Evolutionary conservation across 345 rosid genomes (phyloP).

Genomic region (Punica granatum): DNA sequence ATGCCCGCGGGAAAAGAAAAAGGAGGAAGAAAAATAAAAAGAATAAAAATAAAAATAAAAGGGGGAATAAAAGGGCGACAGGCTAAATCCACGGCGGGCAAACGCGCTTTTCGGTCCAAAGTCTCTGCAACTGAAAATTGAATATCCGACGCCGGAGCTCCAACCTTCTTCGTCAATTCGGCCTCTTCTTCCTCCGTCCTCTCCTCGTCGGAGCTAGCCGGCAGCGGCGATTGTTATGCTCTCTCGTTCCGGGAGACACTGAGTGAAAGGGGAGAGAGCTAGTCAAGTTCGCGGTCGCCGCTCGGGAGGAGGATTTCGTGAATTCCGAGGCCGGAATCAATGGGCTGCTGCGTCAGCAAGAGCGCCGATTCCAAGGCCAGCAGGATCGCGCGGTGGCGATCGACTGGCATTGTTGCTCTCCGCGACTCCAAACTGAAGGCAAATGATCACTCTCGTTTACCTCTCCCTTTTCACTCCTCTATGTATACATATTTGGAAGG

Average conservation of each 20-base stretch:
- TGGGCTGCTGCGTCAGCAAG: constrained; percentile 84
- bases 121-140: background rate
- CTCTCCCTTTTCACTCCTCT: background rate
- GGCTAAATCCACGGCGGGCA: background rate
- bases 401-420: constrained; percentile 87
- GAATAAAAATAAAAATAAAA: too few species aligned
- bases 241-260: background rate
- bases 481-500: background rate
- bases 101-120: background rate
- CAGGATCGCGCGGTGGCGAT: constrained; percentile 81
- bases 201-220: background rate
- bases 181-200: background rate
- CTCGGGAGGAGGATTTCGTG: background rate
- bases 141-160: background rate
- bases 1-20: too few species aligned
- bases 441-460: constrained; percentile 6
- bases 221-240: background rate
- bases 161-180: background rate
- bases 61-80: background rate
- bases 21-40: too few species aligned
- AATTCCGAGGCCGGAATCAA: constrained; percentile 18
- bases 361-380: constrained; percentile 56
- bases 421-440: constrained; percentile 95
- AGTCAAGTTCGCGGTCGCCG: background rate
- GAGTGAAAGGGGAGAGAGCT: background rate